phyloP scores from a whole-genome alignment of 441 rosid genomes.

The Erodium trifolium region DNA sequence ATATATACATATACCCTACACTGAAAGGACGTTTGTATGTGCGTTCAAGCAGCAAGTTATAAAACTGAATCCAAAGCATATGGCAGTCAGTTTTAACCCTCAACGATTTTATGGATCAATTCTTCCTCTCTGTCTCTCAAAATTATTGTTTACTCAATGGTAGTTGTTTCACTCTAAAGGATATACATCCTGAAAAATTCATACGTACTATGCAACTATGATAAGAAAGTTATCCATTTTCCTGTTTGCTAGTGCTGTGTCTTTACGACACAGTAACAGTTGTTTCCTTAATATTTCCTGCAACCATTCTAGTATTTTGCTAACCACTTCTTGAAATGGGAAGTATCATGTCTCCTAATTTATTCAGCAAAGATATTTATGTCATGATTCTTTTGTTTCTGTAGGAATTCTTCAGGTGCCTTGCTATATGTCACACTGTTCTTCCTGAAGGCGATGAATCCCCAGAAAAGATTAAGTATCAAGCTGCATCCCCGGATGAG shows the following conservation, averaged over 20 bases:
- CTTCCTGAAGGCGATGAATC: constrained; percentile 98
- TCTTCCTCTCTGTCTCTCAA: neutral
- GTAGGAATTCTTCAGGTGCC: constrained; percentile 89
- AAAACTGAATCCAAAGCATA: neutral
- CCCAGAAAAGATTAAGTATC: constrained; percentile 85
- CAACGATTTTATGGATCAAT: neutral
- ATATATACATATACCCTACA: neutral
- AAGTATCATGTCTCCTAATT: neutral
- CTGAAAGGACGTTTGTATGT: neutral
- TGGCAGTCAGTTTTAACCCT: neutral
- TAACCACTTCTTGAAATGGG: neutral
- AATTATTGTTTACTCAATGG: neutral
- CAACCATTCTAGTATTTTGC: constrained; percentile 6
- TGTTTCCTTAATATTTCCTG: neutral
- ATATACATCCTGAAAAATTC: neutral
- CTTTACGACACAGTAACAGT: neutral
- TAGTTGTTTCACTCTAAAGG: neutral
- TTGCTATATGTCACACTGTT: constrained; percentile 97
- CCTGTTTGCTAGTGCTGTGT: neutral
- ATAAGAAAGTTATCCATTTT: neutral
- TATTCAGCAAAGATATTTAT: constrained; percentile 7
- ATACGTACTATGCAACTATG: neutral
- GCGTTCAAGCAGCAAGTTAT: neutral
- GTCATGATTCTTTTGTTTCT: constrained; percentile 12
- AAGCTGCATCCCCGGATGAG: constrained; percentile 99